Percentiles rank a stretch among this genome's conserved stretches.
Conservation (phyloP, 2,329 filamentous ascomycete genomes). For the Didymella keratinophila region DNA sequence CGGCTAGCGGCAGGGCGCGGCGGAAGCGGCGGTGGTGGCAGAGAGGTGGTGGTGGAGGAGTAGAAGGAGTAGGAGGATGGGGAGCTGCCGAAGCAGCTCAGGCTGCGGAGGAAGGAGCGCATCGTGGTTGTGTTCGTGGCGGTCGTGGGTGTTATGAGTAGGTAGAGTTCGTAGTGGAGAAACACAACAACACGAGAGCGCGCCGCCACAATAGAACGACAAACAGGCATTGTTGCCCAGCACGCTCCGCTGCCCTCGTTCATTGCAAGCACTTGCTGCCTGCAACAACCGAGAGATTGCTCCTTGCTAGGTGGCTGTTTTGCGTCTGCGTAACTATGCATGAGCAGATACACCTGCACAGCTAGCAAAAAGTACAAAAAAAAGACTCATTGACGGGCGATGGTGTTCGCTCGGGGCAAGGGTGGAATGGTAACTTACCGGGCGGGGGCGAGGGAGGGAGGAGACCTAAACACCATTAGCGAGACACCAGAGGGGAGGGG, state of each 20-base stretch:
- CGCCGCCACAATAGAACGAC: background rate
- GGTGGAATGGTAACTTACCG: background rate
- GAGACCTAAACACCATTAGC: background rate
- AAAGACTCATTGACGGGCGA: background rate
- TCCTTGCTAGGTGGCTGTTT: background rate
- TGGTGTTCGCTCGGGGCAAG: background rate
- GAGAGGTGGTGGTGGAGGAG: background rate
- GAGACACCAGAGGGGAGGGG: background rate
- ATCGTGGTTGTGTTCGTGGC: background rate
- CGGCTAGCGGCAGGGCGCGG: background rate
- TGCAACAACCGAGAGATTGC: conserved; percentile 1
- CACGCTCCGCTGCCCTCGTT: conserved; percentile 1
- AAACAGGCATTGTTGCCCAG: background rate
- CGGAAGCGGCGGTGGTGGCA: background rate
- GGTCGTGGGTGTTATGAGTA: background rate
- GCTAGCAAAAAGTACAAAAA: background rate
- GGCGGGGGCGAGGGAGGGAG: background rate
- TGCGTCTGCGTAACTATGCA: background rate
- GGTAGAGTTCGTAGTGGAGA: background rate
- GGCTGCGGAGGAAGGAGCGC: background rate
- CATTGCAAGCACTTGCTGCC: background rate
- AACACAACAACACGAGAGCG: background rate
- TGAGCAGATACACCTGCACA: background rate
- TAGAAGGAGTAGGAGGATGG: background rate
- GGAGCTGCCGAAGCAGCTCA: background rate